A percentile compares a stretch with the other conserved stretches of the same genome.
Evolutionary conservation across 1,284 basidiomycete species (phyloP).

Genomic region (Thecaphora frezii): DNA sequence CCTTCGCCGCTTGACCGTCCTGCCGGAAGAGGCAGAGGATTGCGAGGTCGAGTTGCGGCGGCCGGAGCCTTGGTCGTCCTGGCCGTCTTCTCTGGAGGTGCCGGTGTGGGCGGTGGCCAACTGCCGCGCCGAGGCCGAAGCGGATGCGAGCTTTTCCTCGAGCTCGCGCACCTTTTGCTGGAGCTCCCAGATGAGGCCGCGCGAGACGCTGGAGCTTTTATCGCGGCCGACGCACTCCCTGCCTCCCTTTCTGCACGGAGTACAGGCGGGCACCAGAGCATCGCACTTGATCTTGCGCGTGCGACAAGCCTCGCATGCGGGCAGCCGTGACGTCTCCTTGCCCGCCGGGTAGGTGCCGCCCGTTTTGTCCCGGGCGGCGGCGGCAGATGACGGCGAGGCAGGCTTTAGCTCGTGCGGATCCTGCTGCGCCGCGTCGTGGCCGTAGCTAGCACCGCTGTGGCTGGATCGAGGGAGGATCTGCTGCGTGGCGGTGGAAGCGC

Average conservation of each 20-base stretch:
- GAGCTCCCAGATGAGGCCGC: conserved; percentile 27
- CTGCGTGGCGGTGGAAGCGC: too few relatives aligned
- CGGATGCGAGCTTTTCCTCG: conserved; percentile 20
- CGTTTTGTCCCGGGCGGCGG: too few relatives aligned
- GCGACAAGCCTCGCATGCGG: conserved; percentile 30
- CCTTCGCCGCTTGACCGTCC: not conserved
- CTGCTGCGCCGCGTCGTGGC: too few relatives aligned
- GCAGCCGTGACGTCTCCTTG: conserved; percentile 8
- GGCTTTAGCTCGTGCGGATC: too few relatives aligned
- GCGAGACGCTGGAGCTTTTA: conserved; percentile 26
- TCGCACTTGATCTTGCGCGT: conserved; percentile 35
- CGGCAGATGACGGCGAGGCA: too few relatives aligned
- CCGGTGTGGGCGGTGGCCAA: not conserved
- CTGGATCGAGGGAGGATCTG: too few relatives aligned
- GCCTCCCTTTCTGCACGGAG: conserved; percentile 27
- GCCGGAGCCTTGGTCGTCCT: not conserved
- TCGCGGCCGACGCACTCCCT: conserved; percentile 32
- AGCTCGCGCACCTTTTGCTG: conserved; percentile 35
- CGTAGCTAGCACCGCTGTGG: too few relatives aligned
- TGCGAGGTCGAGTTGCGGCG: too few relatives aligned
- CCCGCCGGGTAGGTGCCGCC: too few relatives aligned
- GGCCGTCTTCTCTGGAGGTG: not conserved
- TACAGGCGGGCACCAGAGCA: conserved; percentile 31
- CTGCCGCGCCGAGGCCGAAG: conserved; percentile 9
- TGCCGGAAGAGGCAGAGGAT: too few relatives aligned